phyloP scores from a whole-genome alignment of 306 rosid genomes.

The Trifolium subterraneum region DNA sequence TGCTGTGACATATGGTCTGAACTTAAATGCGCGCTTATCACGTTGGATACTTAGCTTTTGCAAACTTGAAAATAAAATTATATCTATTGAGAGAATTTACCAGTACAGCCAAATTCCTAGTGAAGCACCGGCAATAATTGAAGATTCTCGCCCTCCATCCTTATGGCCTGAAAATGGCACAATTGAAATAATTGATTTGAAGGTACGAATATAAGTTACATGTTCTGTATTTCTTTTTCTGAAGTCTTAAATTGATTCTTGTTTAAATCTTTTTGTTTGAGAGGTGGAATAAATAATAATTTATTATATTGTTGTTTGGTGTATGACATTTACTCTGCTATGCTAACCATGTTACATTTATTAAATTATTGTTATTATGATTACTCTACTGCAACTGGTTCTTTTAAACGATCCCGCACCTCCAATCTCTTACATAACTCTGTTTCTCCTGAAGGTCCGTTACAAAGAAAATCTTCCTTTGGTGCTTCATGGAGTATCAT shows the following conservation, averaged over 20 bases:
- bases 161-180: conserved; percentile 90
- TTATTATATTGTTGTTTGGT: background rate
- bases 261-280: background rate
- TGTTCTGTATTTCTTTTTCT: background rate
- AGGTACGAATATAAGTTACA: conserved; percentile 55
- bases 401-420: background rate
- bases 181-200: conserved; percentile 69
- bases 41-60: conserved; percentile 99
- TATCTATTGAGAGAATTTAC: conserved; percentile 95
- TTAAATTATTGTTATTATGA: conserved; percentile 1
- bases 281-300: conserved; percentile 7
- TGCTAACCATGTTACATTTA: conserved; percentile 6
- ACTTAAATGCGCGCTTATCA: conserved; percentile 93
- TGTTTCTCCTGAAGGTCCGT: conserved; percentile 67
- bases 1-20: conserved; percentile 96
- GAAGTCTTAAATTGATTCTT: background rate
- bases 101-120: conserved; percentile 94
- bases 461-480: conserved; percentile 96
- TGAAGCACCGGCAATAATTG: conserved; percentile 82
- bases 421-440: conserved; percentile 14
- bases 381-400: conserved; percentile 21
- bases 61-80: conserved; percentile 97
- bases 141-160: conserved; percentile 81
- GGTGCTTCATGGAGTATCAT: conserved; percentile 85
- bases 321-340: conserved; percentile 9